A percentile compares a stretch with the other conserved stretches of the same genome.
These are phyloP conservation scores for Phylloporus gajari DNA, from an alignment of 1,284 basidiomycete species.

Conservation along the genomic window DNA sequence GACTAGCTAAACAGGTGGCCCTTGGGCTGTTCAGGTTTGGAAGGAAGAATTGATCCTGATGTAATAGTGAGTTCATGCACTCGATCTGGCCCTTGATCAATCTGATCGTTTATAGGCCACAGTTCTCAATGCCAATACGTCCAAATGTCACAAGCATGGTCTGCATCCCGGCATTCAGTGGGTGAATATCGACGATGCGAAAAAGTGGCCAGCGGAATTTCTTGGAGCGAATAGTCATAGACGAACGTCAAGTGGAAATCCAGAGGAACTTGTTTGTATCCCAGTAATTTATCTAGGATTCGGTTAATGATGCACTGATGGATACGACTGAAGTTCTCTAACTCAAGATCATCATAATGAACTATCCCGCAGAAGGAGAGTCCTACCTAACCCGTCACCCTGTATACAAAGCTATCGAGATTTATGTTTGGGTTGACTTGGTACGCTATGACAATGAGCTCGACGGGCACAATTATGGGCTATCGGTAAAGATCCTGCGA, in stretches of 20 bases:
- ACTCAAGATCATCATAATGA: constrained; percentile 5
- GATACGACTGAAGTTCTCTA: constrained; percentile 90
- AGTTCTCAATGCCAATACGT: too few relatives aligned
- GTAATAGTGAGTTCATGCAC: too few relatives aligned
- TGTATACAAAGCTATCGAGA: constrained; percentile 96
- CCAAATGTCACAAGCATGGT: too few relatives aligned
- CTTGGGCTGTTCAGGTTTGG: too few relatives aligned
- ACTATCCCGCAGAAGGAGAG: constrained; percentile 5
- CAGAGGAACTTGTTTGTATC: constrained; percentile 76
- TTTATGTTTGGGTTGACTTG: constrained; percentile 82
- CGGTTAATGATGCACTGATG: constrained; percentile 87
- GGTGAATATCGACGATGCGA: constrained; percentile 57
- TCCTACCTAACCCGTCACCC: constrained; percentile 89
- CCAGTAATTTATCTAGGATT: constrained; percentile 74
- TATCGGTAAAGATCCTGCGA: constrained; percentile 75
- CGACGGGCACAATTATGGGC: constrained; percentile 82
- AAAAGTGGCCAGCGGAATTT: constrained; percentile 73
- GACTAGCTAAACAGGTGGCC: too few relatives aligned
- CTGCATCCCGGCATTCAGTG: too few relatives aligned
- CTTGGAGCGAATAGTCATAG: constrained; percentile 88
- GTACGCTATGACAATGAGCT: constrained; percentile 79
- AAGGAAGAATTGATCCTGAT: too few relatives aligned
- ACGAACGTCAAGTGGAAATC: constrained; percentile 91
- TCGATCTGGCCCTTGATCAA: too few relatives aligned
- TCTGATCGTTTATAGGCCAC: too few relatives aligned